Conservation (phyloP, 495 filamentous ascomycete genomes). For the Penicillium paradoxum region DNA sequence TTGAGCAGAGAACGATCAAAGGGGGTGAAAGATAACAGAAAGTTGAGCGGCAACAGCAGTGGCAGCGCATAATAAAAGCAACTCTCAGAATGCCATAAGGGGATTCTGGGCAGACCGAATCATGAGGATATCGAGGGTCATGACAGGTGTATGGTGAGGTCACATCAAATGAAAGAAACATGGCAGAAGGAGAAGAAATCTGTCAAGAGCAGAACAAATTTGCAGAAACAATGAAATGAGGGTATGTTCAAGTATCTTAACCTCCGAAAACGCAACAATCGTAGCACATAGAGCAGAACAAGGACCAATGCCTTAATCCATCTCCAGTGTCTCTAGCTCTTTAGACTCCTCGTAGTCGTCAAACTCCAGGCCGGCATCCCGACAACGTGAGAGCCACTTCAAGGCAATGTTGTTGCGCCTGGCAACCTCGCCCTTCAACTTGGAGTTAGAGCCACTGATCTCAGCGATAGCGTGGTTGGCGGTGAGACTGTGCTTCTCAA, state of each 20-base stretch:
- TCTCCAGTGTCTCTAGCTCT: constrained; percentile 36
- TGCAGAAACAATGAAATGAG: constrained; percentile 14
- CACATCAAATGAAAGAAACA: constrained; percentile 3
- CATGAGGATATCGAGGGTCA: background rate
- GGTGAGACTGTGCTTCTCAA: constrained; percentile 92
- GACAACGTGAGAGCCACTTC: constrained; percentile 81
- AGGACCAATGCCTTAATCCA: constrained; percentile 26
- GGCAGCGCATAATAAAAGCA: background rate
- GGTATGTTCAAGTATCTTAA: constrained; percentile 28
- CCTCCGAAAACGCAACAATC: constrained; percentile 24
- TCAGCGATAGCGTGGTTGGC: constrained; percentile 92
- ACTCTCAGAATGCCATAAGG: background rate
- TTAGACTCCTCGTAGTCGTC: constrained; percentile 46
- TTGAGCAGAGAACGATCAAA: background rate
- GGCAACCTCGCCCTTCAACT: constrained; percentile 77
- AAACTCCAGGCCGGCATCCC: constrained; percentile 64
- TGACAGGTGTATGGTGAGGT: background rate
- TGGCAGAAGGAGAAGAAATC: background rate
- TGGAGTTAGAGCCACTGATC: constrained; percentile 81
- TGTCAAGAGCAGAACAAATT: constrained; percentile 1
- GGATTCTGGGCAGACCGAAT: background rate
- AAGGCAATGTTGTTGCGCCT: constrained; percentile 39
- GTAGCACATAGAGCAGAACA: constrained; percentile 27
- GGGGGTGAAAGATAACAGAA: background rate
- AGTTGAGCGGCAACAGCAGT: too few species aligned